These are phyloP conservation scores for Annulohypoxylon nitens DNA, from an alignment of 495 filamentous ascomycete genomes.

Conservation along the genomic window DNA sequence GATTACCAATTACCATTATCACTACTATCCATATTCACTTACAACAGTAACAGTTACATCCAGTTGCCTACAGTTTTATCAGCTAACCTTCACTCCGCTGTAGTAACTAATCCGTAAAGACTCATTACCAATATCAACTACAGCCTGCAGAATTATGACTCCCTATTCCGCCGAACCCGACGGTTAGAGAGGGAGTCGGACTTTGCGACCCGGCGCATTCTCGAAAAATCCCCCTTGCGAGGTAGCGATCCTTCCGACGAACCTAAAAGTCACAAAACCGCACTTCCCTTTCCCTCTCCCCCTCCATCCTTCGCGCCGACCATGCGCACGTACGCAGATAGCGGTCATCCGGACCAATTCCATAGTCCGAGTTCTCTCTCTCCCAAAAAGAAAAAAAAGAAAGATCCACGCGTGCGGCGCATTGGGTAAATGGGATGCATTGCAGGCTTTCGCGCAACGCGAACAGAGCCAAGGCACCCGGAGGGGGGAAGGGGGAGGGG, in stretches of 20 bases:
- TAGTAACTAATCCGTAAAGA: neutral
- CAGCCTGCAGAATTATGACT: neutral
- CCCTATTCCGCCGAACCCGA: slow-evolving; percentile 4
- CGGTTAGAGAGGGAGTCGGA: neutral
- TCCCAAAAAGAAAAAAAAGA: neutral
- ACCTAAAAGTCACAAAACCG: neutral
- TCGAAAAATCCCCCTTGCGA: slow-evolving; percentile 7
- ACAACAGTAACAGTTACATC: neutral
- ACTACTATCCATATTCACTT: too few species aligned
- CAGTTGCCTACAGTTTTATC: neutral
- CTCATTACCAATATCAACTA: neutral
- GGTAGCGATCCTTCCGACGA: slow-evolving; percentile 14
- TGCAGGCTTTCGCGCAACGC: neutral
- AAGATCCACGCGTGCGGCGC: neutral
- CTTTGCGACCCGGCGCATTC: neutral
- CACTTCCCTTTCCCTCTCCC: neutral
- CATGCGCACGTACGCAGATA: neutral
- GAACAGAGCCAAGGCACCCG: neutral
- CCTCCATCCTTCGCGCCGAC: slow-evolving; percentile 7
- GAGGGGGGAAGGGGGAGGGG: neutral
- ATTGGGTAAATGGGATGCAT: slow-evolving; percentile 5
- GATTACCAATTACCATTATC: neutral
- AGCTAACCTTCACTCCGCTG: neutral
- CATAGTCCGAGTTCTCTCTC: neutral
- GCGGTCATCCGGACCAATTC: slow-evolving; percentile 8